Conservation (phyloP, 495 filamentous ascomycete species). For the Neurospora cerealis region DNA sequence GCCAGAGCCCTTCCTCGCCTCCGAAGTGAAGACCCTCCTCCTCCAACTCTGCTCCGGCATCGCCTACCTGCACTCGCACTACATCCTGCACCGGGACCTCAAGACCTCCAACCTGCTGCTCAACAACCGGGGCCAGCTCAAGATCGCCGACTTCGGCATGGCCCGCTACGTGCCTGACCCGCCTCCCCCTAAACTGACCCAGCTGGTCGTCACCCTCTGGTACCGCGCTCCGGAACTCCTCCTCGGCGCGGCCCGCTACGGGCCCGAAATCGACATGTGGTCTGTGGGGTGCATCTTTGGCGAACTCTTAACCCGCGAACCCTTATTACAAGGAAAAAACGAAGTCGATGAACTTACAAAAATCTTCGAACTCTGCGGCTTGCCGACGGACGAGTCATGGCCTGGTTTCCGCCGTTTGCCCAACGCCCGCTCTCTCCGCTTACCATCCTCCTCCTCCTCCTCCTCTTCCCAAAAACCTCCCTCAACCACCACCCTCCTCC, state of each 20-base stretch:
- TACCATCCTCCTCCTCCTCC: conserved; percentile 44
- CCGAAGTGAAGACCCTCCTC: conserved; percentile 85
- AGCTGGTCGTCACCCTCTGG: conserved; percentile 95
- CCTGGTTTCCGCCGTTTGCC: conserved; percentile 80
- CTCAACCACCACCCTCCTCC: conserved; percentile 32
- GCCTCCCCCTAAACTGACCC: conserved; percentile 65
- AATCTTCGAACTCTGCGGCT: conserved; percentile 85
- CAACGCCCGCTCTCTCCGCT: conserved; percentile 75
- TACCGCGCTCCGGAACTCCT: conserved; percentile 89
- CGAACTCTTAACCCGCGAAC: conserved; percentile 76
- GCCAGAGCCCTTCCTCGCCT: conserved; percentile 85
- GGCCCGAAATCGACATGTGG: conserved; percentile 81
- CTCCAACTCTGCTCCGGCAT: conserved; percentile 74
- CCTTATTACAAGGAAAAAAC: conserved; percentile 82
- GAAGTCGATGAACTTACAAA: conserved; percentile 70
- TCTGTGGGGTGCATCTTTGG: conserved; percentile 94
- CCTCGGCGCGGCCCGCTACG: conserved; percentile 71
- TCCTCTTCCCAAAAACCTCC: conserved; percentile 1
- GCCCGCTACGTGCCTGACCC: conserved; percentile 77
- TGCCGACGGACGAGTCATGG: conserved; percentile 82
- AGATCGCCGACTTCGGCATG: conserved; percentile 97
- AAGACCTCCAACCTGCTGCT: conserved; percentile 95
- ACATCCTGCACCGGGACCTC: conserved; percentile 93
- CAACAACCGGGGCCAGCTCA: conserved; percentile 90
- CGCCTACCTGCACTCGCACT: conserved; percentile 76